phyloP scores from a whole-genome alignment of 2,329 filamentous ascomycete genomes.

The Cercospora sp. region DNA sequence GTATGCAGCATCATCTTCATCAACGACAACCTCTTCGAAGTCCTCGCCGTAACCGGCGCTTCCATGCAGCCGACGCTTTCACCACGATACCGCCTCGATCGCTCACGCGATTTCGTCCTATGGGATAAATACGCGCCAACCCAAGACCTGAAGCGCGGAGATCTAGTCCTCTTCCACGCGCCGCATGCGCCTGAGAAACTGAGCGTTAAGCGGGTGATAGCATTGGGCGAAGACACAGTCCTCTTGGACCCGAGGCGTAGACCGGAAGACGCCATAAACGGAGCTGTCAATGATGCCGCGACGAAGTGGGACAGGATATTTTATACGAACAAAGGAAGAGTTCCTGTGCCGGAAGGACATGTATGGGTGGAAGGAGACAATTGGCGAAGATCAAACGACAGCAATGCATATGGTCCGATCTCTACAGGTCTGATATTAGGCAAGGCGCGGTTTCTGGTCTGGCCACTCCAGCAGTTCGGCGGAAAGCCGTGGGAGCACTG shows the following conservation, averaged over 20 bases:
- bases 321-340: constrained; percentile 31
- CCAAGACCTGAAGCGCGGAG: constrained; percentile 43
- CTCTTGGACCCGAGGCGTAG: constrained; percentile 53
- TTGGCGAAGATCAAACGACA: constrained; percentile 71
- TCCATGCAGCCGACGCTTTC: constrained; percentile 52
- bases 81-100: constrained; percentile 44
- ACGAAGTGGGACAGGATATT: constrained; percentile 34
- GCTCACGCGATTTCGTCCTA: constrained; percentile 43
- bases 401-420: constrained; percentile 81
- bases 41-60: constrained; percentile 43
- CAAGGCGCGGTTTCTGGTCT: constrained; percentile 70
- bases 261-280: constrained; percentile 40
- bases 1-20: constrained; percentile 32
- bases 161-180: constrained; percentile 48
- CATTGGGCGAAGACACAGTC: constrained; percentile 75
- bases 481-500: constrained; percentile 58
- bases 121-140: constrained; percentile 38
- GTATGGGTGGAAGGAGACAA: constrained; percentile 96
- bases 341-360: constrained; percentile 77
- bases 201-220: constrained; percentile 81
- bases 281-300: constrained; percentile 35
- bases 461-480: constrained; percentile 64
- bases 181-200: constrained; percentile 69
- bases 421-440: constrained; percentile 70
- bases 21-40: constrained; percentile 45